Evolutionary conservation across 805 yeast genomes (phyloP).

Genomic region (Metschnikowia chrysomelidarum): DNA sequence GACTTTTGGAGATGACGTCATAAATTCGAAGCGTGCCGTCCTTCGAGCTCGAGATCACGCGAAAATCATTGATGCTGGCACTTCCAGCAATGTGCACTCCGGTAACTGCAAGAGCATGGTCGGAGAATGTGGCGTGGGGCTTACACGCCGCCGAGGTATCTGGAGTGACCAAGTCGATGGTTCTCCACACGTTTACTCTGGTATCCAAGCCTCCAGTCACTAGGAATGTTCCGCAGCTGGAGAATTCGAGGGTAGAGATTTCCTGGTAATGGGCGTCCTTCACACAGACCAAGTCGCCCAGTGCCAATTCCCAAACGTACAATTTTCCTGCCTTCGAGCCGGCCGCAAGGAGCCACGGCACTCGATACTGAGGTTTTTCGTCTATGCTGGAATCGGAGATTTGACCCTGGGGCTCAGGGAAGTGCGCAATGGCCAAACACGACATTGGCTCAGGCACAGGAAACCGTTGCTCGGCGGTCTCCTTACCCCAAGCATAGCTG

Average conservation of each 20-base stretch:
- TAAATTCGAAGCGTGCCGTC: constrained; percentile 78
- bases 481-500: constrained; percentile 69
- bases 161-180: constrained; percentile 52
- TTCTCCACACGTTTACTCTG: constrained; percentile 71
- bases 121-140: constrained; percentile 59
- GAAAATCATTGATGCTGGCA: constrained; percentile 58
- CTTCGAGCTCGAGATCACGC: constrained; percentile 63
- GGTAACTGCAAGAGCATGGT: constrained; percentile 56
- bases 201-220: constrained; percentile 83
- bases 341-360: constrained; percentile 68
- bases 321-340: constrained; percentile 75
- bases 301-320: constrained; percentile 79
- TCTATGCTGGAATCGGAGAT: constrained; percentile 1
- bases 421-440: constrained; percentile 49
- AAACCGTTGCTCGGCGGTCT: constrained; percentile 71
- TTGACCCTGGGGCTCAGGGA: constrained; percentile 25
- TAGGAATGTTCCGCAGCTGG: constrained; percentile 60
- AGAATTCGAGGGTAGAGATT: constrained; percentile 56
- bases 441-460: constrained; percentile 80
- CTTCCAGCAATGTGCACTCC: constrained; percentile 44
- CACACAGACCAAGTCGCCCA: constrained; percentile 71
- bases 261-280: constrained; percentile 84
- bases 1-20: constrained; percentile 44
- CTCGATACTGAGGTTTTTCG: constrained; percentile 38
- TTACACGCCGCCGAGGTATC: constrained; percentile 41